phyloP scores from a whole-genome alignment of 768 basidiomycete species.

The Gymnopilus dilepis region DNA sequence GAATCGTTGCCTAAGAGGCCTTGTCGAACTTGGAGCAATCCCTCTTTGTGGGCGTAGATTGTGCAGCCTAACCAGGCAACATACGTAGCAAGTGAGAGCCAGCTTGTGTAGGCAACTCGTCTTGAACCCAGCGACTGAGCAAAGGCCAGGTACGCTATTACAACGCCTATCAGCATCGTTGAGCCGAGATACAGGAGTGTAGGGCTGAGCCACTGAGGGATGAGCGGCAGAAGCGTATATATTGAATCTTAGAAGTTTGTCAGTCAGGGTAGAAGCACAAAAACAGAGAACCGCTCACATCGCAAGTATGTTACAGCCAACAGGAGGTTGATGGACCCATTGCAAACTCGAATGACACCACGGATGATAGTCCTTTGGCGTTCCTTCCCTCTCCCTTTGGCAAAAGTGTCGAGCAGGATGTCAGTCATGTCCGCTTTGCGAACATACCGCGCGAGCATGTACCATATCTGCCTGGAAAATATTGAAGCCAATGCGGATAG shows the following conservation, averaged over 20 bases:
- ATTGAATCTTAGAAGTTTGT: slow-evolving; percentile 50
- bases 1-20: slow-evolving; percentile 48
- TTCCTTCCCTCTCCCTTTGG: slow-evolving; percentile 59
- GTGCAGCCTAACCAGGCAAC: slow-evolving; percentile 63
- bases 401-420: slow-evolving; percentile 64
- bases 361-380: slow-evolving; percentile 49
- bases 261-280: slow-evolving; percentile 2
- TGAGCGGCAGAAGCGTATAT: slow-evolving; percentile 53
- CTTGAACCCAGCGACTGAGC: slow-evolving; percentile 60
- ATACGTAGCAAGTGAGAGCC: slow-evolving; percentile 64
- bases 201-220: slow-evolving; percentile 38
- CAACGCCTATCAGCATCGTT: slow-evolving; percentile 45
- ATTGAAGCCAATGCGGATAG: slow-evolving; percentile 62
- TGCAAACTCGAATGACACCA: slow-evolving; percentile 46
- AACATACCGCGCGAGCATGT: slow-evolving; percentile 76
- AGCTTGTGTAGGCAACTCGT: slow-evolving; percentile 58
- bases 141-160: slow-evolving; percentile 56
- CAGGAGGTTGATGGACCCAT: slow-evolving; percentile 51
- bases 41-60: slow-evolving; percentile 55
- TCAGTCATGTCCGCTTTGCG: slow-evolving; percentile 70
- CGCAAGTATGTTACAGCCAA: slow-evolving; percentile 68
- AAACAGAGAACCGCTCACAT: slow-evolving; percentile 48
- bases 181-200: slow-evolving; percentile 44
- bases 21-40: slow-evolving; percentile 41
- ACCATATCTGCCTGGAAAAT: slow-evolving; percentile 73